phyloP scores from a whole-genome alignment of 164 flowering plant genomes.

The Paratinospora sagittata region DNA sequence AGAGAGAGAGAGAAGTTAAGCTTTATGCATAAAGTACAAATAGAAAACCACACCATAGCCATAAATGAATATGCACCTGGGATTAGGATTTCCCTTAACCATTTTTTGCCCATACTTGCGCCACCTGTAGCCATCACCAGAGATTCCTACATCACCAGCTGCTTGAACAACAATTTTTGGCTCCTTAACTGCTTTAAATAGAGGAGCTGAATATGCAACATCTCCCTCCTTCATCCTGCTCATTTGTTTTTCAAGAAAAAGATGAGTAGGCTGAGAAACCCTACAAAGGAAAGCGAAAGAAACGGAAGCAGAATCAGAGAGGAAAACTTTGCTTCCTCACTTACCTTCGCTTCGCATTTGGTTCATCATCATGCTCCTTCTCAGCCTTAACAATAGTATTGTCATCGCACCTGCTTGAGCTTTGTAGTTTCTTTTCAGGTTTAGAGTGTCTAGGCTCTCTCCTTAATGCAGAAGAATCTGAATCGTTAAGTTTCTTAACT shows the following conservation, averaged over 20 bases:
- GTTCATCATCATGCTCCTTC: constrained; percentile 42
- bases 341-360: constrained; percentile 54
- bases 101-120: constrained; percentile 95
- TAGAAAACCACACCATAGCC: background rate
- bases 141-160: constrained; percentile 59
- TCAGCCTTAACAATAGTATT: constrained; percentile 22
- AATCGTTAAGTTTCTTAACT: constrained; percentile 20
- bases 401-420: constrained; percentile 20
- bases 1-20: background rate
- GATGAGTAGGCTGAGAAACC: background rate
- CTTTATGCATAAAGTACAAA: constrained; percentile 1
- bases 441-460: constrained; percentile 25
- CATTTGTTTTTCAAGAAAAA: background rate
- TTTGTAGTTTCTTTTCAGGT: constrained; percentile 32
- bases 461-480: constrained; percentile 34
- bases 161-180: constrained; percentile 78
- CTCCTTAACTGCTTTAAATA: constrained; percentile 46
- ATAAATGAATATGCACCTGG: constrained; percentile 44
- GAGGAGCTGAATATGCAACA: constrained; percentile 21
- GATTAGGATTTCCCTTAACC: constrained; percentile 88
- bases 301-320: background rate
- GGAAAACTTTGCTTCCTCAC: constrained; percentile 13
- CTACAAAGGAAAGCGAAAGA: background rate
- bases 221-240: constrained; percentile 30
- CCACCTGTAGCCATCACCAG: constrained; percentile 90